Evolutionary conservation across 352 stramenopile species (phyloP).

Genomic region (Aphanomyces invadans): DNA sequence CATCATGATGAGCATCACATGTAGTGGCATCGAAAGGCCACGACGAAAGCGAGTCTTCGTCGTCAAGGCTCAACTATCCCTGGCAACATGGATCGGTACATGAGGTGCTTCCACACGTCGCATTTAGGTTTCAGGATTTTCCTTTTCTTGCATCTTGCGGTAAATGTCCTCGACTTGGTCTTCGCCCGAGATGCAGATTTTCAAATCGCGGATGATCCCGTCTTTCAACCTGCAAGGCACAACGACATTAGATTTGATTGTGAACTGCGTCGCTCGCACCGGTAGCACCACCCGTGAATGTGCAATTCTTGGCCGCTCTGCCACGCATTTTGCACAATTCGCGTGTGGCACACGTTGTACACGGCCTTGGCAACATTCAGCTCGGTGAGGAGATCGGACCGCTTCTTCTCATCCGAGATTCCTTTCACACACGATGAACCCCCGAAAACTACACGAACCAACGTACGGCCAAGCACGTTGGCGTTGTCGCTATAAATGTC

Average conservation of each 20-base stretch:
- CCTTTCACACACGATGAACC: slow-evolving; percentile 8
- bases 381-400: slow-evolving; percentile 50
- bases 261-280: background rate
- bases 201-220: slow-evolving; percentile 24
- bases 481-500: slow-evolving; percentile 26
- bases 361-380: slow-evolving; percentile 80
- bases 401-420: slow-evolving; percentile 33
- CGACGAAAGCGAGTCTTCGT: too few relatives aligned
- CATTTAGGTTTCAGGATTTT: slow-evolving; percentile 11
- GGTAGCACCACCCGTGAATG: slow-evolving; percentile 55
- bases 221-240: slow-evolving; percentile 12
- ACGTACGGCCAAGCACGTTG: slow-evolving; percentile 17
- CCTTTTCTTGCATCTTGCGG: slow-evolving; percentile 25
- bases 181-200: slow-evolving; percentile 24
- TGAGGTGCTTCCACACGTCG: too few relatives aligned
- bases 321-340: slow-evolving; percentile 61
- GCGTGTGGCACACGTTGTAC: slow-evolving; percentile 82
- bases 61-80: too few relatives aligned
- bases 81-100: too few relatives aligned
- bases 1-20: too few relatives aligned
- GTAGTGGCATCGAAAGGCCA: too few relatives aligned
- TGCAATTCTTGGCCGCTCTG: slow-evolving; percentile 45
- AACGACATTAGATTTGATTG: background rate
- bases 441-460: background rate
- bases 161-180: slow-evolving; percentile 24